Percentiles rank a stretch among this genome's conserved stretches.
Conservation (phyloP, 2,329 filamentous ascomycete species). For the Diatrype stigma region DNA sequence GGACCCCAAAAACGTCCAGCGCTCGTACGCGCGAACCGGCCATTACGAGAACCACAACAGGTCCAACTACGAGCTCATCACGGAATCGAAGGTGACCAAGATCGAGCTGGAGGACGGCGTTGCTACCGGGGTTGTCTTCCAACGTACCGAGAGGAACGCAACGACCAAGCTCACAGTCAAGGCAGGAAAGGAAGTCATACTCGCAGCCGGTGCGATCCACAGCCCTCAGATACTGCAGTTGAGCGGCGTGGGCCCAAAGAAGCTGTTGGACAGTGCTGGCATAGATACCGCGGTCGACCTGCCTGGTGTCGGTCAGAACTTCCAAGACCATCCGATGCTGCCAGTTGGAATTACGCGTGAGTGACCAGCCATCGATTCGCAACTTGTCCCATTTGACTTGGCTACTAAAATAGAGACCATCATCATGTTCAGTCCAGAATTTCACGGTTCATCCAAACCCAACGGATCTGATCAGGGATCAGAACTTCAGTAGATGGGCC, state of each 20-base stretch:
- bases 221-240: slow-evolving; percentile 34
- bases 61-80: slow-evolving; percentile 28
- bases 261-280: slow-evolving; percentile 38
- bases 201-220: slow-evolving; percentile 38
- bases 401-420: too few species aligned
- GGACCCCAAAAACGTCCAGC: slow-evolving; percentile 30
- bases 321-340: slow-evolving; percentile 42
- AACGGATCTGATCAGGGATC: slow-evolving; percentile 21
- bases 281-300: slow-evolving; percentile 39
- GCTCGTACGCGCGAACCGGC: slow-evolving; percentile 36
- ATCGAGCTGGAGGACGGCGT: slow-evolving; percentile 22
- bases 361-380: slow-evolving; percentile 3
- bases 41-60: slow-evolving; percentile 28
- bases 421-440: slow-evolving; percentile 16
- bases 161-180: slow-evolving; percentile 18
- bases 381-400: background rate
- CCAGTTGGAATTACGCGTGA: slow-evolving; percentile 22
- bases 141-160: slow-evolving; percentile 10
- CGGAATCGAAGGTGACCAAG: slow-evolving; percentile 25
- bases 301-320: slow-evolving; percentile 44
- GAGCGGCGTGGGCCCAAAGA: slow-evolving; percentile 34
- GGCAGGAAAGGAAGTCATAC: slow-evolving; percentile 37
- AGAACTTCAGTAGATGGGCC: slow-evolving; percentile 23
- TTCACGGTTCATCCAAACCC: slow-evolving; percentile 26
- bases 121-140: slow-evolving; percentile 29